Evolutionary conservation across 495 filamentous ascomycete genomes (phyloP).

Genomic region (Neurospora discreta): DNA sequence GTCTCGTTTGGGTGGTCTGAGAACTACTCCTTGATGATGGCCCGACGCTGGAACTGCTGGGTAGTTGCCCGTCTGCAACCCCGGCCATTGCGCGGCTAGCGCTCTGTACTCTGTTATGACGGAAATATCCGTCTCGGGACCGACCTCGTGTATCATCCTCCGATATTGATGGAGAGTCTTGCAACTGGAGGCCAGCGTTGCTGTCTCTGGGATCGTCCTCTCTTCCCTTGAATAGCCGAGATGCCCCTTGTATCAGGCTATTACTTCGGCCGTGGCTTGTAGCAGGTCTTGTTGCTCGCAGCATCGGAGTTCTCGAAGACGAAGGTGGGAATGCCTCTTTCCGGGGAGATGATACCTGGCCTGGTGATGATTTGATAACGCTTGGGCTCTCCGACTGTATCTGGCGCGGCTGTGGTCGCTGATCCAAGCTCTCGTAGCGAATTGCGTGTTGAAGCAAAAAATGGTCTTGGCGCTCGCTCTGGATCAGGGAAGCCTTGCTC

Average conservation of each 20-base stretch:
- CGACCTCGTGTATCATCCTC: not conserved
- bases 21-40: constrained; percentile 13
- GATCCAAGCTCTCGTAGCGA: not conserved
- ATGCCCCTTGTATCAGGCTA: constrained; percentile 13
- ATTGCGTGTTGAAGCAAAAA: not conserved
- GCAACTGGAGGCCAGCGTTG: not conserved
- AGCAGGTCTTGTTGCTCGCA: constrained; percentile 15
- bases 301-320: constrained; percentile 22
- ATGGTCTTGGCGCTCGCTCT: not conserved
- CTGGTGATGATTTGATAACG: not conserved
- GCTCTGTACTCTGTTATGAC: constrained; percentile 16
- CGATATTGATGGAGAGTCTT: not conserved
- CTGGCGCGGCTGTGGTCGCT: constrained; percentile 2
- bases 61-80: constrained; percentile 15
- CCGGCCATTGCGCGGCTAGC: constrained; percentile 14
- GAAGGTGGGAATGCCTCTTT: constrained; percentile 21
- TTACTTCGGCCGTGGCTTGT: constrained; percentile 12
- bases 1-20: constrained; percentile 10
- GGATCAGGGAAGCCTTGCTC: not conserved
- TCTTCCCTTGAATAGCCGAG: constrained; percentile 9
- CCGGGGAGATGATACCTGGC: constrained; percentile 3
- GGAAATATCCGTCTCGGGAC: constrained; percentile 12
- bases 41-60: constrained; percentile 5
- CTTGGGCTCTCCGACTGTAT: constrained; percentile 5
- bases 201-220: constrained; percentile 4